phyloP scores from a whole-genome alignment of 345 rosid genomes.

The Salix suchowensis region DNA sequence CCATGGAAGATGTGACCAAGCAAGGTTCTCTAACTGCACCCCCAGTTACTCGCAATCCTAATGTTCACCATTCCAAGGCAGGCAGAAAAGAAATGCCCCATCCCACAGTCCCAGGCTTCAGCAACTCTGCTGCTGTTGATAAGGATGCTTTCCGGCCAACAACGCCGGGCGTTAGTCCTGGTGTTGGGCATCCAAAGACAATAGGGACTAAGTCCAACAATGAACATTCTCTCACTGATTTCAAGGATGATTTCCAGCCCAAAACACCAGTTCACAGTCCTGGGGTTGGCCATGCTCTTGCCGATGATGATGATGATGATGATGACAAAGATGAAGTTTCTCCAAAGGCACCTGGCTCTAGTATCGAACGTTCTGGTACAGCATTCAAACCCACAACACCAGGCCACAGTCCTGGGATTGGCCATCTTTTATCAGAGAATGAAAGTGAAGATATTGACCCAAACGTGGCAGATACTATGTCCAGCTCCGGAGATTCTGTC shows the following conservation, averaged over 20 bases:
- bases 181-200: slow-evolving; percentile 19
- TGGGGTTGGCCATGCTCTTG: neutral
- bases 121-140: neutral
- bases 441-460: neutral
- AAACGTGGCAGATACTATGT: neutral
- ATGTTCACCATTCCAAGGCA: neutral
- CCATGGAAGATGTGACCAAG: neutral
- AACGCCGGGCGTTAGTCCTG: slow-evolving; percentile 23
- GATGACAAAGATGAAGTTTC: neutral
- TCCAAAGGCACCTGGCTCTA: no score
- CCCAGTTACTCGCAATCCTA: neutral
- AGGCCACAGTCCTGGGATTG: no score
- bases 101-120: neutral
- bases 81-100: neutral
- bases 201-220: neutral
- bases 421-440: no score
- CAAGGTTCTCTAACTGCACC: neutral
- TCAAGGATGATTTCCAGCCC: slow-evolving; percentile 39
- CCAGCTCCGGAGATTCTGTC: neutral
- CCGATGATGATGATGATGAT: neutral
- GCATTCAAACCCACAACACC: slow-evolving; percentile 26
- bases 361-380: neutral
- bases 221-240: slow-evolving; percentile 21
- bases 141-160: slow-evolving; percentile 26
- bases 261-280: slow-evolving; percentile 16